Conservation (phyloP, 2,329 filamentous ascomycete genomes). For the Fusarium mundagurra region DNA sequence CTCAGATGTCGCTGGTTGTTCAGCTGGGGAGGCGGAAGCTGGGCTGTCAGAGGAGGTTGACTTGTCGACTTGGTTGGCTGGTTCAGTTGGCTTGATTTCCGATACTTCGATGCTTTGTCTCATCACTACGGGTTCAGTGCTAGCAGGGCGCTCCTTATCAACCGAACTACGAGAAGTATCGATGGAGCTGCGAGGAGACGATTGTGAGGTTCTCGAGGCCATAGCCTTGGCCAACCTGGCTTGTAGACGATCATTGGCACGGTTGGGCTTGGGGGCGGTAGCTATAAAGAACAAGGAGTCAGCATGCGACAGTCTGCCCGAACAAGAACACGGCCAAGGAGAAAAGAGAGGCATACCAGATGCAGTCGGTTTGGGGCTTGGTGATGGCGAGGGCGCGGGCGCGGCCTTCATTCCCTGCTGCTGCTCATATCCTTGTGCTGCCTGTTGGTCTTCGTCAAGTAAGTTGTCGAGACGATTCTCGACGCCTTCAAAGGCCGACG, state of each 20-base stretch:
- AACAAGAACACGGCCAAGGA: not conserved
- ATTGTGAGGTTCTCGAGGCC: slow-evolving; percentile 68
- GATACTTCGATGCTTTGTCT: slow-evolving; percentile 24
- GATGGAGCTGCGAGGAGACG: slow-evolving; percentile 51
- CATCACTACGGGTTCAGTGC: slow-evolving; percentile 20
- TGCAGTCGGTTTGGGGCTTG: slow-evolving; percentile 38
- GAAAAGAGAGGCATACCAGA: slow-evolving; percentile 1
- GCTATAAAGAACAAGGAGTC: slow-evolving; percentile 43
- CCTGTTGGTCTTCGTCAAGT: slow-evolving; percentile 72
- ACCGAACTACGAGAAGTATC: slow-evolving; percentile 48
- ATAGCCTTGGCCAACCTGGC: slow-evolving; percentile 90
- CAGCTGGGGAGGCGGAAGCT: not conserved
- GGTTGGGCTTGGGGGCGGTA: slow-evolving; percentile 70
- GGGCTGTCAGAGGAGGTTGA: not conserved
- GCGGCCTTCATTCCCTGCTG: slow-evolving; percentile 34
- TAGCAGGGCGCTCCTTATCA: slow-evolving; percentile 37
- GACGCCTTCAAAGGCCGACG: slow-evolving; percentile 91
- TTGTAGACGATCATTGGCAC: slow-evolving; percentile 84
- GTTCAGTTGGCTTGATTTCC: slow-evolving; percentile 18
- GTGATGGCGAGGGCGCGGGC: slow-evolving; percentile 44
- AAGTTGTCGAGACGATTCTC: slow-evolving; percentile 94
- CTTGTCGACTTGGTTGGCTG: slow-evolving; percentile 2
- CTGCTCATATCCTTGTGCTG: slow-evolving; percentile 27
- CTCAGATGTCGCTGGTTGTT: not conserved
- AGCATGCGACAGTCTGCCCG: not conserved